Base-by-base conservation (phyloP, 352 stramenopile species). In the Lagenidium sp. region DNA sequence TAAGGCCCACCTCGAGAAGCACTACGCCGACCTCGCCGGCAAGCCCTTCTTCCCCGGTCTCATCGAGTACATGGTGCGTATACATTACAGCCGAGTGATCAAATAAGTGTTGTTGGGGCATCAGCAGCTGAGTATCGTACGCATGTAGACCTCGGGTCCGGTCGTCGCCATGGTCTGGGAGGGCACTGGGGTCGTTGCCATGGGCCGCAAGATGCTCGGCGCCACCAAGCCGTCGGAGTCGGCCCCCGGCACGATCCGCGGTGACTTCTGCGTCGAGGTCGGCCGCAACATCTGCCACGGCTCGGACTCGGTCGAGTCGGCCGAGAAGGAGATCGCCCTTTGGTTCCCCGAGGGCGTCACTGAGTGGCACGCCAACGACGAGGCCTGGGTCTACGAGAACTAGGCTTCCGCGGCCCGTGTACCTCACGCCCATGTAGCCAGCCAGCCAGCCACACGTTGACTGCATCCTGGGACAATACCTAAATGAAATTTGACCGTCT, bases 321-420 rank as follows among this genome's bases (percentile, higher is more conserved):
- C 96, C 57, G 78, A 99, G 37, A 82, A 95, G 49, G 97, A 99
- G 74, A 99, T 99, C 70, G 83, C 57, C 13, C 82, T 98, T 38
- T 99, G 97, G 97, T 99, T 99, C 82, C 83, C 82, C 13, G 80
- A 95, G 55, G 96, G 94, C 47, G 53, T 98, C 44, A 68, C 68
- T 30, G 81, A 97, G 52, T 99, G 91, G 81, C 68, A 66, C 66
- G 77, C 89, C 31, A 80, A 63, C 50, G 90, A 94, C 63, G 71
- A 90, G 53, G 65, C 90, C 46, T 99, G 95, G 95, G 81, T 99
- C 47, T 98, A 98, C 81, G 96, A 99, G 60, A 91, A 87, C 47
- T 91, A 83, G 72, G 60, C 23, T 25, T 16, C 8, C 8, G 18
- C 21, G 21, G 8, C 7, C 37, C 24, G 19, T 28, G 40, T 36